Evolutionary conservation across 1,139 yeast genomes (phyloP), one percentile per base, ranked within the genome.

Genomic region (Protomyces arabidopsidicola): DNA sequence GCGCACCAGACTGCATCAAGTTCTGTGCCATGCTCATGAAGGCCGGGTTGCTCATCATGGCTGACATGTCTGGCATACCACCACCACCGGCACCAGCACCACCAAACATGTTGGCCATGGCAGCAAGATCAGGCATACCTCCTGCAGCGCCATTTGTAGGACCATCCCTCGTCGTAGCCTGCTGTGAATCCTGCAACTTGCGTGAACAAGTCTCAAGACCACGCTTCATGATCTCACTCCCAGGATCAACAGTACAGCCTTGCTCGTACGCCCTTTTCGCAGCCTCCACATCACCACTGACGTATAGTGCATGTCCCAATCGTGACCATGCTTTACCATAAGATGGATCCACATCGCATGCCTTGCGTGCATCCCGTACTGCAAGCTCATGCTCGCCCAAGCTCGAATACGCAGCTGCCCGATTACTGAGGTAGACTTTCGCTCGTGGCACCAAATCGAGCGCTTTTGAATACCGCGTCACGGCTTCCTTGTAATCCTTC

Each of bases 341-440:
- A 18, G 78, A 72, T 57, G 97, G 87, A 73, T 93, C 90, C 65
- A 86, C 79, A 67, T 82, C 81, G 66, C 90, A 84, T 52, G 98
- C 97, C 66, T 79, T 78, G 72, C 86, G 81, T 38, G 98, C 97
- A 75, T 93, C 99, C 53, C 77, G 79, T 55, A 88, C 83, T 1
- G 99, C 98, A 68, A 82, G 78, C 18, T 83, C 87, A 72, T 88
- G 93, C 67, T 89, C 80, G 67, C 85, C 82, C 54, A 82, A 74
- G 8, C 96, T 89, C 18, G 96, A 88, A 75, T 88, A 85, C 4
- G 98, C 98, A 58, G 99, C 98, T 18, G 99, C 98, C 74, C 99
- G 84, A 78, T 93, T 93, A 42, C 98, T 90, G 68, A 82, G 84
- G 76, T 87, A 95, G 34, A 95, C 88, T 16, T 90, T 91, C 74